A percentile compares a stretch with the other conserved stretches of the same genome.
Evolutionary conservation across 345 rosid genomes (phyloP).

Genomic region (Eucalyptus erythrocorys): DNA sequence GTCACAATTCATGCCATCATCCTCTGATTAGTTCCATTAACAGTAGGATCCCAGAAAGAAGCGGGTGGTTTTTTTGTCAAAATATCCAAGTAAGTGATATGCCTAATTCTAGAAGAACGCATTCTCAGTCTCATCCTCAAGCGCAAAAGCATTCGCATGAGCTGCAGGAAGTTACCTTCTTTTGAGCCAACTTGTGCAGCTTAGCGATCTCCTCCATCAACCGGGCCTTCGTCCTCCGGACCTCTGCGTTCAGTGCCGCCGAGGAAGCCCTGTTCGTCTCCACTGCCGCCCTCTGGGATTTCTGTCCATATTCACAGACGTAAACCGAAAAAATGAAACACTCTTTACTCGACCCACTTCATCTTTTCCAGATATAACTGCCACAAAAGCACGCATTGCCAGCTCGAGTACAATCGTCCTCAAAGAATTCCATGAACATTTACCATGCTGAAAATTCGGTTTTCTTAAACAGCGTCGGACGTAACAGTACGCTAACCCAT

Average conservation of each 20-base stretch:
- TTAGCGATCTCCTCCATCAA: slow-evolving; percentile 59
- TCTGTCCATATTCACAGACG: slow-evolving; percentile 14
- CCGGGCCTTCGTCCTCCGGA: slow-evolving; percentile 62
- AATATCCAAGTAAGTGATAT: background rate
- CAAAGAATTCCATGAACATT: background rate
- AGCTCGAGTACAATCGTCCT: background rate
- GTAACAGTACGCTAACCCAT: background rate
- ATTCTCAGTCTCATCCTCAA: background rate
- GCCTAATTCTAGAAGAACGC: background rate
- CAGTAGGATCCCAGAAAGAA: background rate
- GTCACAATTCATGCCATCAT: background rate
- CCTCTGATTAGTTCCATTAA: background rate
- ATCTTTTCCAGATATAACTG: background rate
- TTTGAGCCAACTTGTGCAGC: slow-evolving; percentile 48
- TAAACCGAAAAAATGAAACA: background rate
- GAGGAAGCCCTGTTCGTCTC: slow-evolving; percentile 62
- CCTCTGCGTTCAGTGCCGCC: slow-evolving; percentile 67
- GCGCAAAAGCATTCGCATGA: background rate
- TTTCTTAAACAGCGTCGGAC: background rate
- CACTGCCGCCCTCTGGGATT: slow-evolving; percentile 42
- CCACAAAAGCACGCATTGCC: background rate
- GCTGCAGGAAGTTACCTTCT: slow-evolving; percentile 30
- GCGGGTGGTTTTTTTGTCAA: background rate
- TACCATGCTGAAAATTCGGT: background rate
- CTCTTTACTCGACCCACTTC: background rate